Evolutionary conservation across 202 grass and related monocot genomes (phyloP).

Genomic region (Zoysia matrella): DNA sequence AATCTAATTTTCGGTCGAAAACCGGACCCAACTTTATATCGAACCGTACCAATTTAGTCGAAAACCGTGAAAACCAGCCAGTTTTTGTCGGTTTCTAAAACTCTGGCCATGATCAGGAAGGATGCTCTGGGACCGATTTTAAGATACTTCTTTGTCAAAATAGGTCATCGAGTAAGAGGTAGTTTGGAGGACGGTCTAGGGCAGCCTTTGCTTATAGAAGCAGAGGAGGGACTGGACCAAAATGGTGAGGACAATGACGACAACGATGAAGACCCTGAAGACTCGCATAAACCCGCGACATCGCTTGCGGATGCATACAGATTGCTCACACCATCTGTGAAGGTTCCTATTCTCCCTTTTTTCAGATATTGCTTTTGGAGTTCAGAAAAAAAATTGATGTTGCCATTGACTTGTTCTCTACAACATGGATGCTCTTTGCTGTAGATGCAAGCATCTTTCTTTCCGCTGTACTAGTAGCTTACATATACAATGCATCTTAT

Average conservation of each 20-base stretch:
- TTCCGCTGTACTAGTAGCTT: background rate
- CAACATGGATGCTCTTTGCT: background rate
- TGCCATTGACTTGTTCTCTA: background rate
- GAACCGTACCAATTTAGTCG: too few species aligned
- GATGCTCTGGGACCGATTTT: background rate
- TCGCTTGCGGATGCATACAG: too few species aligned
- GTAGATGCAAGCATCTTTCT: background rate
- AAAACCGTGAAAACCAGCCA: too few species aligned
- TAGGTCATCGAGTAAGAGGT: conserved; percentile 48
- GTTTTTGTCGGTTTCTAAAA: too few species aligned
- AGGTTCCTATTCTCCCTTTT: conserved; percentile 50
- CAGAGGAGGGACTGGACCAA: background rate
- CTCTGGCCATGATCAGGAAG: background rate
- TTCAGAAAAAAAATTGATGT: background rate
- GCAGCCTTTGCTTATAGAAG: conserved; percentile 67
- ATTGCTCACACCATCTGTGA: conserved; percentile 35
- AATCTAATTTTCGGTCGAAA: too few species aligned
- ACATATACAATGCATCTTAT: background rate
- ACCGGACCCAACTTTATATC: too few species aligned
- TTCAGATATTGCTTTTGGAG: too few species aligned
- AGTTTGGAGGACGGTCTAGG: conserved; percentile 72
- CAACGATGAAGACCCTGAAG: too few species aligned
- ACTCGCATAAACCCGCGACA: too few species aligned
- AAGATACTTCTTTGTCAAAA: conserved; percentile 9
- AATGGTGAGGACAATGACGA: too few species aligned